Percentiles rank a stretch among this genome's conserved stretches.
Evolutionary conservation across 805 yeast species (phyloP).

Genomic region (Saturnispora saitoi): DNA sequence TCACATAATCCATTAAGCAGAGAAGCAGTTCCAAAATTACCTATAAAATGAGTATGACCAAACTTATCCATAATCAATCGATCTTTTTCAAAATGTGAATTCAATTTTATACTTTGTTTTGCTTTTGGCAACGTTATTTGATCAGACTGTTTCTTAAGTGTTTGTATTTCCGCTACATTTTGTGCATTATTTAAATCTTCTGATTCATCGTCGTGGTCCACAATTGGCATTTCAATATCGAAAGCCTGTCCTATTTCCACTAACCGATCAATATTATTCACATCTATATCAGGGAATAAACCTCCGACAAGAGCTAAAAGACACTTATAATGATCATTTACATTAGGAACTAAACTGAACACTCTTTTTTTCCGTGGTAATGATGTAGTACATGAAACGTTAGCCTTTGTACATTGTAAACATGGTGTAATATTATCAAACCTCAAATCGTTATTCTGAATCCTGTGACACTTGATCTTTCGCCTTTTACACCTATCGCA

Average conservation of each 20-base stretch:
- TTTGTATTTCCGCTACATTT: not conserved
- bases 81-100: constrained; percentile 23
- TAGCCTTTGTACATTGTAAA: constrained; percentile 30
- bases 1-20: constrained; percentile 36
- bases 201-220: constrained; percentile 12
- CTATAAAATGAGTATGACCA: constrained; percentile 42
- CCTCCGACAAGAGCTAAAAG: constrained; percentile 32
- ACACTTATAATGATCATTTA: constrained; percentile 36
- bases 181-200: not conserved
- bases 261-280: constrained; percentile 34
- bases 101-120: constrained; percentile 17
- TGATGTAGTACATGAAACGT: constrained; percentile 33
- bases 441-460: constrained; percentile 26
- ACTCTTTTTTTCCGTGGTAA: constrained; percentile 35
- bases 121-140: constrained; percentile 10
- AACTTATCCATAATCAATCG: constrained; percentile 35
- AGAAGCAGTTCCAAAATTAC: constrained; percentile 38
- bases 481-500: constrained; percentile 39
- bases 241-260: constrained; percentile 30
- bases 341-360: constrained; percentile 35
- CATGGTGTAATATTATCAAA: constrained; percentile 35
- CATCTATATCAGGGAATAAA: constrained; percentile 37
- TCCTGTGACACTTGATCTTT: constrained; percentile 35
- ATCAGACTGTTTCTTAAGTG: not conserved
- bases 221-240: constrained; percentile 29